phyloP scores from a whole-genome alignment of 441 rosid genomes.

The Aleurites moluccanus region DNA sequence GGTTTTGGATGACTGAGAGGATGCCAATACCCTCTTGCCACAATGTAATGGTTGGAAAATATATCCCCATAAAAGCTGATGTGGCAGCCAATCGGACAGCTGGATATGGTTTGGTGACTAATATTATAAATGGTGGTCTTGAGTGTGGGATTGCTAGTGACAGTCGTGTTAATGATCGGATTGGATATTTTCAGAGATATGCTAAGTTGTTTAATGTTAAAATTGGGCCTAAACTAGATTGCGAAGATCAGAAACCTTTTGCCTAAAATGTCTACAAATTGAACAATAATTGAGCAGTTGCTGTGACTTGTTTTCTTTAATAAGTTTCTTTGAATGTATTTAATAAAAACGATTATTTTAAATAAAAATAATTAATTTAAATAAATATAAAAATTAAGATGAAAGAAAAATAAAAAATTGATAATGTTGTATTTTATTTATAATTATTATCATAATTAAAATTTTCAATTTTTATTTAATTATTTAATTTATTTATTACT shows the following conservation, averaged over 20 bases:
- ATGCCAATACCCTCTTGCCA: constrained; percentile 82
- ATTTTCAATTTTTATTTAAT: no score
- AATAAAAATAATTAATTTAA: no score
- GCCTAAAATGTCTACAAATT: background rate
- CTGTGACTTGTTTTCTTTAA: background rate
- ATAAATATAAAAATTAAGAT: no score
- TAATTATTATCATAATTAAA: no score
- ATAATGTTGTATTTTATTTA: no score
- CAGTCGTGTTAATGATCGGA: constrained; percentile 58
- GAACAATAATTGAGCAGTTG: background rate
- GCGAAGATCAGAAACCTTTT: constrained; percentile 63
- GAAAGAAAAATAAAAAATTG: no score
- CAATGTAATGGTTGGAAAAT: constrained; percentile 68
- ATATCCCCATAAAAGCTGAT: constrained; percentile 48
- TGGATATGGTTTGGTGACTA: constrained; percentile 79
- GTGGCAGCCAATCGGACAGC: constrained; percentile 57
- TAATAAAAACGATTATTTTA: no score
- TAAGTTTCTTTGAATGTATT: no score
- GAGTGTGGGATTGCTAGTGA: constrained; percentile 72
- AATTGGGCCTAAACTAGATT: constrained; percentile 65
- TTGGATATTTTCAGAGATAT: constrained; percentile 71
- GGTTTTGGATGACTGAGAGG: constrained; percentile 91
- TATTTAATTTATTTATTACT: no score
- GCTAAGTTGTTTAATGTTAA: constrained; percentile 48
- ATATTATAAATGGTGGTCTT: constrained; percentile 80